These are phyloP conservation scores for Fusarium verticillioides DNA, from an alignment of 2,329 filamentous ascomycete genomes.

Conservation along the genomic window DNA sequence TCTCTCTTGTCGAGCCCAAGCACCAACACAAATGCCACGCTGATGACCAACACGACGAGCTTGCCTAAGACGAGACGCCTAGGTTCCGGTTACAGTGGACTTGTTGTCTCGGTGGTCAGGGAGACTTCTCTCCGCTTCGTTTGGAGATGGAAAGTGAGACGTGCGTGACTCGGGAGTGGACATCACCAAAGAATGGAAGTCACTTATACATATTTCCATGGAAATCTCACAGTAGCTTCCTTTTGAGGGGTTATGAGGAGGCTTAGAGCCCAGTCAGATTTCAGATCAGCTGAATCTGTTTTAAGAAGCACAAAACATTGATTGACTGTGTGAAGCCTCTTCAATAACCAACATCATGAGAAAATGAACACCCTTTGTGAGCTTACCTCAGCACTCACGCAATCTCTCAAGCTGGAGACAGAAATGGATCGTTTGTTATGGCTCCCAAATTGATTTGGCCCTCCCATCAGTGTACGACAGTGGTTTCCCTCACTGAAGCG, in stretches of 20 bases:
- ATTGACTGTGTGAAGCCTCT: too few relatives aligned
- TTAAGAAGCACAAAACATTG: too few relatives aligned
- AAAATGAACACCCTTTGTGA: too few relatives aligned
- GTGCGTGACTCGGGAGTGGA: accelerated
- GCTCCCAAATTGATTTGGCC: neutral
- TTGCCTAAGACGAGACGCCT: neutral
- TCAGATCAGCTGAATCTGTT: too few relatives aligned
- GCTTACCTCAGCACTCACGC: too few relatives aligned
- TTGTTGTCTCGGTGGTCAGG: accelerated
- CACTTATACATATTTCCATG: neutral
- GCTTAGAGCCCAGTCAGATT: accelerated
- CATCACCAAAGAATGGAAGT: neutral
- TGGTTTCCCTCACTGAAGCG: neutral
- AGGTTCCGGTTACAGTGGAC: neutral
- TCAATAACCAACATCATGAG: too few relatives aligned
- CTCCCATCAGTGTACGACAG: accelerated
- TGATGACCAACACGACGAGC: neutral
- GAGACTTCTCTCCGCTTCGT: neutral
- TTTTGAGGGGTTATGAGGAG: accelerated
- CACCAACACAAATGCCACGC: neutral
- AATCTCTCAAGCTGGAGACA: accelerated
- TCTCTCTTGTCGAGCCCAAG: neutral
- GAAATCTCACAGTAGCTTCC: accelerated
- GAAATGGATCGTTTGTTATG: neutral
- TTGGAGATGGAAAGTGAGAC: neutral